Evolutionary conservation across 768 basidiomycete species (phyloP), one percentile per base, ranked within the genome.

Genomic region (Mycena venus): DNA sequence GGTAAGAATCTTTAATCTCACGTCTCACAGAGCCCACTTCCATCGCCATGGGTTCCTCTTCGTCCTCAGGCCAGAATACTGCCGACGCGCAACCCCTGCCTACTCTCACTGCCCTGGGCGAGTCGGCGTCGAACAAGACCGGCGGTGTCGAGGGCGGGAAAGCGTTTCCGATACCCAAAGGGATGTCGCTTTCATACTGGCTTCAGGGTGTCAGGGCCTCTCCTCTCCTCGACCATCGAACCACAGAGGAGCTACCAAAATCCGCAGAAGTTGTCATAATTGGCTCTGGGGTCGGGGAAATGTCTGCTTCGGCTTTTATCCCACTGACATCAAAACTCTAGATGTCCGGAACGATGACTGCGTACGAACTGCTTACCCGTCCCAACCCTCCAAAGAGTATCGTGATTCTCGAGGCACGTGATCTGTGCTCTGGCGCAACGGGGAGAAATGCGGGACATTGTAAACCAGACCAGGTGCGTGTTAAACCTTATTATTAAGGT

Each of bases 381-480:
- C 73, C 66, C 5, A 63, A 75, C 10, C 72, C 76, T 9, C 67
- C 79, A 62, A 68, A 84, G 69, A 81, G 79, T 31, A 81, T 93
- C 5, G 86, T 92, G 56, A 86, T 93, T 73, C 80, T 94, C 31
- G 93, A 94, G 78, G 93, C 92, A 21, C 82, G 92, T 32, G 90
- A 92, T 25, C 79, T 85, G 4, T 90, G 90, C 77, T 88, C 88
- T 3, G 89, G 89, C 0, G 90, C 90, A 11, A 90, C 89, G 0
- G 89, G 86, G 59, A 88, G 89, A 70, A 90, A 90, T 64, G 89
- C 88, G 25, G 89, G 89, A 0, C 89, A 90, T 68, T 85, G 89
- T 59, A 88, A 87, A 63, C 86, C 89, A 15, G 83, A 87, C 36
- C 81, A 88, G 67, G 76, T 75, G 29, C 9, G 53, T 66, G 1